Base-by-base conservation (phyloP, 2,329 filamentous ascomycete genomes). In the Sporothrix schenckii region DNA sequence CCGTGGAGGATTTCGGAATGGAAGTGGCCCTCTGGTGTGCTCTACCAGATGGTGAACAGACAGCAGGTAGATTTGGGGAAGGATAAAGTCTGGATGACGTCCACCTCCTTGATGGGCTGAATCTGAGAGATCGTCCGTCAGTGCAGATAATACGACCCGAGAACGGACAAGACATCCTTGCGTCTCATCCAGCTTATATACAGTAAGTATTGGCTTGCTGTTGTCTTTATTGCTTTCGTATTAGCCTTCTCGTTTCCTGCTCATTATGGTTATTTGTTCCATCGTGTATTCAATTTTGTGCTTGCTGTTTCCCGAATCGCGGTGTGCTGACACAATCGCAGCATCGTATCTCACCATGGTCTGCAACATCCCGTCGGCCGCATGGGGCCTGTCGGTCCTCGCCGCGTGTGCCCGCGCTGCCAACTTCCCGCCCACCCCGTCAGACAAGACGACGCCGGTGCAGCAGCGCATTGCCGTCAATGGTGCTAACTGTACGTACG, bases 401-500 rank as follows among this genome's bases (percentile, higher is more conserved):
- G 74, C 71, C 3, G 56, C 67, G 2, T 50, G 24, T 27, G 69
- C 30, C 6, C 50, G 56, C 16, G 74, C 70, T 4, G 75, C 73
- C 34, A 81, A 78, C 68, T 84, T 81, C 73, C 85, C 85, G 9
- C 65, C 80, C 7, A 82, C 82, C 49, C 85, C 85, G 0, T 54
- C 74, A 0, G 85, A 87, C 73, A 72, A 82, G 77, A 83, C 84
- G 2, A 87, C 85, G 1, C 85, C 85, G 3, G 80, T 82, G 21
- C 85, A 87, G 75, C 84, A 87, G 75, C 83, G 85, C 4, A 78
- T 87, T 68, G 82, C 85, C 21, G 79, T 87, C 13, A 82, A 82
- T 58, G 84, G 83, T 1, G 80, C 82, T 0, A 82, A 82, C 72
- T 78, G 84, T 86, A n/a, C 68, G 73, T 72, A 14, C 13, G 65